Conservation (phyloP, 257 asterid species). For the Haberlea rhodopensis region DNA sequence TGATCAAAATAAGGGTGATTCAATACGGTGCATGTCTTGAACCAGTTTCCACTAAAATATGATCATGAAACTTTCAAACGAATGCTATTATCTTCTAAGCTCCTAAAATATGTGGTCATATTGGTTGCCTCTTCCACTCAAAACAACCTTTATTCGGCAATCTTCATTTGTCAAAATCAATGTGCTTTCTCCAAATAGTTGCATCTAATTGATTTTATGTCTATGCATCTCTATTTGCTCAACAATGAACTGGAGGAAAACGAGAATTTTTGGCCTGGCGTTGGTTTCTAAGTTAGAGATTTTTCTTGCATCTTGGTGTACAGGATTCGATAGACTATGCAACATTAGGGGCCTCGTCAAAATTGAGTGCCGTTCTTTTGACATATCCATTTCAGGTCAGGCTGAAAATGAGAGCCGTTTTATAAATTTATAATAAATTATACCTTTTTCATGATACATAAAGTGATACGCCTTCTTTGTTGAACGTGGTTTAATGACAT, state of each 20-base stretch:
- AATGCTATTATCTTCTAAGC: neutral
- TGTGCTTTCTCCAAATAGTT: neutral
- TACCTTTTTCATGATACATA: slow-evolving; percentile 11
- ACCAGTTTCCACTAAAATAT: neutral
- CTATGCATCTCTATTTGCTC: neutral
- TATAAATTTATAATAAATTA: slow-evolving; percentile 17
- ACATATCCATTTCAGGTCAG: slow-evolving; percentile 93
- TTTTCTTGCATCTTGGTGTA: slow-evolving; percentile 21
- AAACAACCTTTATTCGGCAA: no score
- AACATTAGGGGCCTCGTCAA: slow-evolving; percentile 81
- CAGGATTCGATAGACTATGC: slow-evolving; percentile 92
- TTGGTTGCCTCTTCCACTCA: neutral
- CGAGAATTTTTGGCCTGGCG: slow-evolving; percentile 1
- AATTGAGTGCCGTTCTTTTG: slow-evolving; percentile 66
- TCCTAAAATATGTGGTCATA: neutral
- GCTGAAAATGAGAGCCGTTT: neutral
- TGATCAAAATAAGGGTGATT: neutral
- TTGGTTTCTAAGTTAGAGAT: neutral
- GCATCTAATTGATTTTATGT: neutral
- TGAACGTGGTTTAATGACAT: slow-evolving; percentile 27
- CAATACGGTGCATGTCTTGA: neutral
- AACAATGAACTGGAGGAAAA: neutral
- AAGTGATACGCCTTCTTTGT: slow-evolving; percentile 24
- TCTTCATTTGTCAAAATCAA: no score
- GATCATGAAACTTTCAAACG: neutral